These are phyloP conservation scores for Rhinocladiella mackenziei DNA, from an alignment of 2,329 filamentous ascomycete species.

Conservation along the genomic window DNA sequence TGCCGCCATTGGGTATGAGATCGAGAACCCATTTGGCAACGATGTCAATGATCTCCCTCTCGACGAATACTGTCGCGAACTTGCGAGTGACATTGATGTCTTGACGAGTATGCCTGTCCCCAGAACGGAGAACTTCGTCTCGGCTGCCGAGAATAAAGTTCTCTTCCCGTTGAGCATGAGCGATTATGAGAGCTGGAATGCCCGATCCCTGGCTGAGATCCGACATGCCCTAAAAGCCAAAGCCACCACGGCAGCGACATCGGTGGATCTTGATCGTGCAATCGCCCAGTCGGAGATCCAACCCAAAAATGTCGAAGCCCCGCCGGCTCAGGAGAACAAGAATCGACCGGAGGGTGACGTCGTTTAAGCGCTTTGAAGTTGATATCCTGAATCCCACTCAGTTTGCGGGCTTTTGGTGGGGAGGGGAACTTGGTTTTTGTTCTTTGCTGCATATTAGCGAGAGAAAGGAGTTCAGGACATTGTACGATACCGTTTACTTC, in stretches of 20 bases:
- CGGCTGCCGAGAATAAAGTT: conserved; percentile 48
- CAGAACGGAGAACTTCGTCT: conserved; percentile 51
- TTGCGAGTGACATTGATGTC: conserved; percentile 69
- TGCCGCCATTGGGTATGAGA: conserved; percentile 70
- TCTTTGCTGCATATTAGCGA: conserved; percentile 16
- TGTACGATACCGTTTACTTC: too few species aligned
- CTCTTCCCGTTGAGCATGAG: conserved; percentile 54
- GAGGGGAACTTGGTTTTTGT: background rate
- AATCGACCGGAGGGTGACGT: conserved; percentile 5
- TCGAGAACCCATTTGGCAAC: conserved; percentile 79
- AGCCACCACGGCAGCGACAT: conserved; percentile 24
- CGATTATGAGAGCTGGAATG: conserved; percentile 49
- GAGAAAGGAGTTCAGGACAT: too few species aligned
- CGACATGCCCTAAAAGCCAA: conserved; percentile 40
- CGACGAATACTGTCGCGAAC: conserved; percentile 70
- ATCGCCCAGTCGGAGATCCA: conserved; percentile 17
- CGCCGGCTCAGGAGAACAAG: conserved; percentile 43
- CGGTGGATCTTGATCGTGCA: conserved; percentile 19
- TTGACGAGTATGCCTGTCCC: conserved; percentile 59
- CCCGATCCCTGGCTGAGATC: conserved; percentile 47
- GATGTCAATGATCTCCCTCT: conserved; percentile 80
- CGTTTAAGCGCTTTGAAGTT: conserved; percentile 8
- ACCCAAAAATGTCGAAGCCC: conserved; percentile 5
- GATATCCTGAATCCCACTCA: background rate
- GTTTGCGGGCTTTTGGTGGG: too few species aligned